Evolutionary conservation across 2,329 filamentous ascomycete species (phyloP).

Genomic region (Sporothrix schenckii): DNA sequence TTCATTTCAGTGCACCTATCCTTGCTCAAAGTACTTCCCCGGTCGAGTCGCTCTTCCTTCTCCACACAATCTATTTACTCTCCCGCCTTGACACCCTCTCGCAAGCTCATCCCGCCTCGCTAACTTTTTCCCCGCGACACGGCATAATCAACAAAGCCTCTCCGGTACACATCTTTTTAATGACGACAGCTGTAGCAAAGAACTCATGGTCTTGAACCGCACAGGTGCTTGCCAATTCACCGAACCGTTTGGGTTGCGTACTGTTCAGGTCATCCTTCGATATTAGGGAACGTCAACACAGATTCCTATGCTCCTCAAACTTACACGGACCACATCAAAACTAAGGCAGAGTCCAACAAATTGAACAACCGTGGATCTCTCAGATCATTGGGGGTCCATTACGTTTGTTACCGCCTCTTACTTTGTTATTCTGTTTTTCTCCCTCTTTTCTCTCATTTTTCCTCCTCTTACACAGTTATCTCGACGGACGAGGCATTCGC

Average conservation of each 20-base stretch:
- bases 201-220: too few relatives aligned
- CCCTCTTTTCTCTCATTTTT: not conserved
- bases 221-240: not conserved
- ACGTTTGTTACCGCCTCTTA: not conserved
- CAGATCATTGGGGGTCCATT: not conserved
- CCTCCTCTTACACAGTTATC: not conserved
- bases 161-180: too few relatives aligned
- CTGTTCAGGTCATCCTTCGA: not conserved
- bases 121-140: not conserved
- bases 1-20: slow-evolving; percentile 3
- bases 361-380: slow-evolving; percentile 11
- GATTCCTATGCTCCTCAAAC: not conserved
- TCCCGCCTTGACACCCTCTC: not conserved
- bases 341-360: slow-evolving; percentile 18
- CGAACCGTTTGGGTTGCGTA: slow-evolving; percentile 15
- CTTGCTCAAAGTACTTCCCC: not conserved
- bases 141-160: slow-evolving; percentile 25
- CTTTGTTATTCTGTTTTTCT: not conserved
- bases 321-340: slow-evolving; percentile 11
- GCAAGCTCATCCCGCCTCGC: not conserved
- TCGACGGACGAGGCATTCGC: not conserved
- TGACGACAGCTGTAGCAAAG: too few relatives aligned
- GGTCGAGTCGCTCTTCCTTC: not conserved
- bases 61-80: not conserved
- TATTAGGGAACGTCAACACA: not conserved